Conservation (phyloP, 2,329 filamentous ascomycete species). For the Rhynchosporium agropyri region DNA sequence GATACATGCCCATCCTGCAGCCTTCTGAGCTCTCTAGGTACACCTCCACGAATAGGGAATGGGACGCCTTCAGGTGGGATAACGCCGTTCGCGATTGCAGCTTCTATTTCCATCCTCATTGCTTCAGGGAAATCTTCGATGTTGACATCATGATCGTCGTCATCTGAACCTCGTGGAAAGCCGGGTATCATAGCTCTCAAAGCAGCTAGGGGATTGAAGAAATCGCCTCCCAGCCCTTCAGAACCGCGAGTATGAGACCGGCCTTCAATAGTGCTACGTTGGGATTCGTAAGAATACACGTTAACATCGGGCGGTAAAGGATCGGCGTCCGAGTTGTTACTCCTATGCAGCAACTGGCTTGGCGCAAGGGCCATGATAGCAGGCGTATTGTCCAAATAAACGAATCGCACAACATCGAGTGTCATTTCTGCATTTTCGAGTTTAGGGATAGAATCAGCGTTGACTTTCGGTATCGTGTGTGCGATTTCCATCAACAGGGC, state of each 20-base stretch:
- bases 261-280: conserved; percentile 26
- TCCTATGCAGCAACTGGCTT: conserved; percentile 36
- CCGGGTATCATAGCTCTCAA: conserved; percentile 23
- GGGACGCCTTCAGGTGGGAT: no score
- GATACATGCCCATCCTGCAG: no score
- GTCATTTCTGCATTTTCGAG: conserved; percentile 36
- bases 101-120: conserved; percentile 10
- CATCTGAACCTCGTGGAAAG: conserved; percentile 15
- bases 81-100: background rate
- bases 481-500: conserved; percentile 65
- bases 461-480: conserved; percentile 44
- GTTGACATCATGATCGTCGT: conserved; percentile 15
- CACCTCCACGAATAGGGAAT: no score
- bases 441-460: conserved; percentile 23
- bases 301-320: conserved; percentile 42
- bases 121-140: conserved; percentile 6
- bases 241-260: background rate
- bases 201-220: conserved; percentile 37
- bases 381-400: conserved; percentile 42
- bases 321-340: conserved; percentile 42
- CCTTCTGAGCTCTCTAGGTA: background rate
- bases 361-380: conserved; percentile 41
- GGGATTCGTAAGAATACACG: conserved; percentile 38
- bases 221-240: conserved; percentile 18
- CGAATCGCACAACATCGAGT: conserved; percentile 40